Evolutionary conservation across 202 grass and related monocot species (phyloP).

Genomic region (Setaria italica): DNA sequence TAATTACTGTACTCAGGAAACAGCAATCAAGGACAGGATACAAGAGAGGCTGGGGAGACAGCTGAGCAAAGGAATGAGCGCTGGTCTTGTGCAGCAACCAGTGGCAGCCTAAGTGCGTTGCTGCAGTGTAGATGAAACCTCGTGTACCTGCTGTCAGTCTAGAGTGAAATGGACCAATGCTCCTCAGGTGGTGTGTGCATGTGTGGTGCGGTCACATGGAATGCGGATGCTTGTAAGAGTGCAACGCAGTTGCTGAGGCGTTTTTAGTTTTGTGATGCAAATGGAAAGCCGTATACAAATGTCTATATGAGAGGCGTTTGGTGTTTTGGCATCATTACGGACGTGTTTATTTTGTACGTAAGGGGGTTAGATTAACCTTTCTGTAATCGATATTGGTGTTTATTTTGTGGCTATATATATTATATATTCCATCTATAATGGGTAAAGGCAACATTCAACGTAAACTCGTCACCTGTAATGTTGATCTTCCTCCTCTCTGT

Average conservation of each 20-base stretch:
- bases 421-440: background rate
- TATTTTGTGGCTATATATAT: background rate
- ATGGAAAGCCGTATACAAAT: constrained; percentile 15
- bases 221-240: constrained; percentile 54
- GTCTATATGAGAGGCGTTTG: constrained; percentile 49
- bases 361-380: constrained; percentile 24
- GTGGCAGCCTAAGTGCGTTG: constrained; percentile 49
- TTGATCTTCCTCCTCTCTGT: background rate
- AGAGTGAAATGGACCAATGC: constrained; percentile 17
- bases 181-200: background rate
- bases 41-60: constrained; percentile 81
- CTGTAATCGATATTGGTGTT: background rate
- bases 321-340: constrained; percentile 28
- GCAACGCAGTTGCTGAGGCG: constrained; percentile 21
- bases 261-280: constrained; percentile 20
- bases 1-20: constrained; percentile 67
- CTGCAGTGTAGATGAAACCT: constrained; percentile 1
- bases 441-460: background rate
- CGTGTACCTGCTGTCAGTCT: background rate
- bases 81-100: constrained; percentile 50
- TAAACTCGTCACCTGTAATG: background rate
- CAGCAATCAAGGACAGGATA: constrained; percentile 93
- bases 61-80: constrained; percentile 62
- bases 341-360: background rate
- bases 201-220: constrained; percentile 30